These are phyloP conservation scores for Alternaria brassicicola DNA, from an alignment of 2,329 filamentous ascomycete genomes.

Conservation along the genomic window DNA sequence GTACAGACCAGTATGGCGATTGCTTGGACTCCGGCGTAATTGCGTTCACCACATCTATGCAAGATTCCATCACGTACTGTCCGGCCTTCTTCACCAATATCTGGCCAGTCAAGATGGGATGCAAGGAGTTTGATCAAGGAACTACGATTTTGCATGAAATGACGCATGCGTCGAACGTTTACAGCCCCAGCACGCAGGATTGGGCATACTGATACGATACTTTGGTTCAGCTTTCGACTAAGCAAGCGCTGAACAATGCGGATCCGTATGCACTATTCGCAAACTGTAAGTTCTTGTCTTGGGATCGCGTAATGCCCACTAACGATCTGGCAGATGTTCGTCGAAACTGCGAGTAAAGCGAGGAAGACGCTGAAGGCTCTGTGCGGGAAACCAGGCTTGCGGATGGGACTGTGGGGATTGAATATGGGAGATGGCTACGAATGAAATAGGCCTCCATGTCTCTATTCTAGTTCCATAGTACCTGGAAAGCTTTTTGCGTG, in stretches of 20 bases:
- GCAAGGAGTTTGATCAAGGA: slow-evolving; percentile 70
- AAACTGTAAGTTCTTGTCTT: slow-evolving; percentile 48
- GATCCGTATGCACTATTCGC: slow-evolving; percentile 65
- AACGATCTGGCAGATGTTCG: background rate
- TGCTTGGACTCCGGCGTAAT: background rate
- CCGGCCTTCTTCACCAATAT: background rate
- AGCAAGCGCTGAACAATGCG: slow-evolving; percentile 66
- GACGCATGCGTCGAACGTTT: slow-evolving; percentile 65
- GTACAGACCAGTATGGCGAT: background rate
- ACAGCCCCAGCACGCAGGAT: slow-evolving; percentile 62
- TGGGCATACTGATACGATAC: slow-evolving; percentile 62
- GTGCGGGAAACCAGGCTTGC: rapidly evolving
- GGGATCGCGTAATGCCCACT: background rate
- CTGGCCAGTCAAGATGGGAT: slow-evolving; percentile 39
- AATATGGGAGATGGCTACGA: no score
- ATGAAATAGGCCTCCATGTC: background rate
- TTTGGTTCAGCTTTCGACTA: slow-evolving; percentile 52
- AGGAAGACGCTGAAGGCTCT: background rate
- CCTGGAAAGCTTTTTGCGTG: background rate
- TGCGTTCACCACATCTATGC: background rate
- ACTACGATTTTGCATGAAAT: slow-evolving; percentile 70
- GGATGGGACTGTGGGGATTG: background rate
- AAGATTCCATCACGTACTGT: background rate
- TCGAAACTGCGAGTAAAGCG: background rate
- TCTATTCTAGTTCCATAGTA: background rate